A percentile compares a stretch with the other conserved stretches of the same genome.
phyloP scores from a whole-genome alignment of 371 early-diverging fungal species.

The Cokeromyces recurvatus region DNA sequence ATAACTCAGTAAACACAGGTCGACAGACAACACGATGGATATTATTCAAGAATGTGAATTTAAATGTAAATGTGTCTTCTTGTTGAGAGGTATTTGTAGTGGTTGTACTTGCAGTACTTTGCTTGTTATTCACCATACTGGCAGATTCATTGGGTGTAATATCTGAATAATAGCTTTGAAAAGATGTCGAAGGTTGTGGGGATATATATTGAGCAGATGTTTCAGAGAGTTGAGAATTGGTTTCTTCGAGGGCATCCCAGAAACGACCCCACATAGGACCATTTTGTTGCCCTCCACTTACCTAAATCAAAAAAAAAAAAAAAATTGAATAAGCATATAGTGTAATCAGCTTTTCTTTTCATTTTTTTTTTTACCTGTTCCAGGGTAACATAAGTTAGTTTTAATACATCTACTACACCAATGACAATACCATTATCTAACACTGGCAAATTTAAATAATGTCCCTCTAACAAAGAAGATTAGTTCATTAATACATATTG shows the following conservation, averaged over 20 bases:
- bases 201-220: constrained; percentile 18
- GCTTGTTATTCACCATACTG: constrained; percentile 37
- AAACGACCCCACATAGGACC: constrained; percentile 45
- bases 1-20: constrained; percentile 42
- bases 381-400: constrained; percentile 78
- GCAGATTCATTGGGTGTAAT: constrained; percentile 42
- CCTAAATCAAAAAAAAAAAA: too few species aligned
- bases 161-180: constrained; percentile 42
- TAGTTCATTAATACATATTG: too few species aligned
- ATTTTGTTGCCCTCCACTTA: constrained; percentile 3
- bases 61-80: constrained; percentile 64
- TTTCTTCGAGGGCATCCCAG: constrained; percentile 45
- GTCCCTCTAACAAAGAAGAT: too few species aligned
- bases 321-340: too few species aligned
- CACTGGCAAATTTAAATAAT: constrained; percentile 94
- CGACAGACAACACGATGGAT: constrained; percentile 72
- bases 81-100: constrained; percentile 2
- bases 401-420: constrained; percentile 91
- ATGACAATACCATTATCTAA: constrained; percentile 71
- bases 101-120: constrained; percentile 17
- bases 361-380: constrained; percentile 55
- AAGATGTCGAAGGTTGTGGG: constrained; percentile 37
- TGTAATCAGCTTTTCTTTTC: too few species aligned
- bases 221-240: constrained; percentile 36
- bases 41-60: constrained; percentile 64